These are phyloP conservation scores for Stemphylium vesicarium DNA, from an alignment of 2,329 filamentous ascomycete species.

Conservation along the genomic window DNA sequence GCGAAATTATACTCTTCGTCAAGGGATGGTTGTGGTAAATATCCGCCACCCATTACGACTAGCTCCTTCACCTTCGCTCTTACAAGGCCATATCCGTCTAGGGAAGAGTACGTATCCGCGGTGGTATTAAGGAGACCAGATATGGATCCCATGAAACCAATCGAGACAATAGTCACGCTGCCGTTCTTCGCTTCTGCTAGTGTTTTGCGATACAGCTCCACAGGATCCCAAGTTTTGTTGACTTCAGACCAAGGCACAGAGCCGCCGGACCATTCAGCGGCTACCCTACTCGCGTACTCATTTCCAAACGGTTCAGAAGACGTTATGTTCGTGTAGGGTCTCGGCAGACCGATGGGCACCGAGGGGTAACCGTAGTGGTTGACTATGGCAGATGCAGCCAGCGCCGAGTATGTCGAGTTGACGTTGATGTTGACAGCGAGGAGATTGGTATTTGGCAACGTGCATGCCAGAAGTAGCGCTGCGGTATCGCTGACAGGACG, in stretches of 20 bases:
- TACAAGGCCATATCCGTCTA: constrained; percentile 53
- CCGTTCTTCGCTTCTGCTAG: constrained; percentile 49
- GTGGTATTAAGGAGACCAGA: constrained; percentile 56
- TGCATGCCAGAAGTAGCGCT: constrained; percentile 9
- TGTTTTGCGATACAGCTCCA: constrained; percentile 55
- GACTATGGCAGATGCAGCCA: constrained; percentile 47
- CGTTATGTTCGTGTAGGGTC: constrained; percentile 52
- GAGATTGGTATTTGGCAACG: constrained; percentile 10
- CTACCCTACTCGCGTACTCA: constrained; percentile 57
- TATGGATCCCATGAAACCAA: constrained; percentile 58
- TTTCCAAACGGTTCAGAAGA: constrained; percentile 54
- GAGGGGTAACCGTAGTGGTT: constrained; percentile 50
- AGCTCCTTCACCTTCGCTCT: constrained; percentile 56
- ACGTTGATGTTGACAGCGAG: constrained; percentile 9
- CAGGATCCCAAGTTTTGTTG: constrained; percentile 46
- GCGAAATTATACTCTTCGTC: constrained; percentile 60
- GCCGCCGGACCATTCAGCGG: constrained; percentile 51
- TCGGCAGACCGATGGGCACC: constrained; percentile 49
- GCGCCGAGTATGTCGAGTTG: constrained; percentile 47
- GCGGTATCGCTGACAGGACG: constrained; percentile 1
- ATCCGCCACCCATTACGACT: constrained; percentile 61
- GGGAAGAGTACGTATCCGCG: constrained; percentile 49
- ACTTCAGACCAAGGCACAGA: constrained; percentile 45
- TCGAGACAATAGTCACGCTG: constrained; percentile 55
- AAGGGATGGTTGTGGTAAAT: constrained; percentile 43